These are phyloP conservation scores for Trichoderma orchidacearum DNA, from an alignment of 495 filamentous ascomycete species.

Conservation along the genomic window DNA sequence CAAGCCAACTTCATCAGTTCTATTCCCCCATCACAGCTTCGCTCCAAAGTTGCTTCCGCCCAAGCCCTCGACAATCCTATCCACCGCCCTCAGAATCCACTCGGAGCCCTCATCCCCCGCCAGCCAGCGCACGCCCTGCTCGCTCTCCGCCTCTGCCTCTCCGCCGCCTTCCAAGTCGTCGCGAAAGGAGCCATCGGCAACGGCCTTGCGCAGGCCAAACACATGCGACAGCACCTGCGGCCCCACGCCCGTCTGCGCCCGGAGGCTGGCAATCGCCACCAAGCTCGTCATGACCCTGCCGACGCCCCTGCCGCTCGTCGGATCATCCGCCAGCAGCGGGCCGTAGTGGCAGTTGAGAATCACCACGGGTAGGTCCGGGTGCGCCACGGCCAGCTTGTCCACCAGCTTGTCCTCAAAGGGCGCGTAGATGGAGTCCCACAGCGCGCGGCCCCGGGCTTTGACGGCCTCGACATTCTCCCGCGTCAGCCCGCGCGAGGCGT, in stretches of 20 bases:
- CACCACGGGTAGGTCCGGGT: conserved; percentile 67
- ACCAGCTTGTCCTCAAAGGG: conserved; percentile 58
- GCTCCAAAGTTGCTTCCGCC: conserved; percentile 45
- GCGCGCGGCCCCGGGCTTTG: conserved; percentile 36
- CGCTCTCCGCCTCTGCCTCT: not conserved
- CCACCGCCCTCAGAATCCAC: conserved; percentile 59
- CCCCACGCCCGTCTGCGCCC: conserved; percentile 63
- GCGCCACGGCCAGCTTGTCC: conserved; percentile 48
- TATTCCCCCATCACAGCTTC: conserved; percentile 22
- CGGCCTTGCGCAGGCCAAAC: conserved; percentile 58
- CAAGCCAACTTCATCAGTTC: no score
- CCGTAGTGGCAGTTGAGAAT: conserved; percentile 62
- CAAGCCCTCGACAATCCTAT: conserved; percentile 52
- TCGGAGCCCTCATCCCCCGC: conserved; percentile 55
- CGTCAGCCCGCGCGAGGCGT: conserved; percentile 33
- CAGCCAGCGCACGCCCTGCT: conserved; percentile 38
- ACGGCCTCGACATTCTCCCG: conserved; percentile 36
- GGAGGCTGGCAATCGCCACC: conserved; percentile 53
- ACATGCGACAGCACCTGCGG: conserved; percentile 68
- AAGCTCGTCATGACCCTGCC: conserved; percentile 54
- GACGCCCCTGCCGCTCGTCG: conserved; percentile 2
- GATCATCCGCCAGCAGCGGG: conserved; percentile 54
- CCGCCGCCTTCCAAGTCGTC: conserved; percentile 29
- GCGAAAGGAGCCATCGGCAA: conserved; percentile 47
- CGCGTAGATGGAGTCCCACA: conserved; percentile 63